These are phyloP conservation scores for Ganoderma multipileum DNA, from an alignment of 1,284 basidiomycete genomes.

Conservation along the genomic window DNA sequence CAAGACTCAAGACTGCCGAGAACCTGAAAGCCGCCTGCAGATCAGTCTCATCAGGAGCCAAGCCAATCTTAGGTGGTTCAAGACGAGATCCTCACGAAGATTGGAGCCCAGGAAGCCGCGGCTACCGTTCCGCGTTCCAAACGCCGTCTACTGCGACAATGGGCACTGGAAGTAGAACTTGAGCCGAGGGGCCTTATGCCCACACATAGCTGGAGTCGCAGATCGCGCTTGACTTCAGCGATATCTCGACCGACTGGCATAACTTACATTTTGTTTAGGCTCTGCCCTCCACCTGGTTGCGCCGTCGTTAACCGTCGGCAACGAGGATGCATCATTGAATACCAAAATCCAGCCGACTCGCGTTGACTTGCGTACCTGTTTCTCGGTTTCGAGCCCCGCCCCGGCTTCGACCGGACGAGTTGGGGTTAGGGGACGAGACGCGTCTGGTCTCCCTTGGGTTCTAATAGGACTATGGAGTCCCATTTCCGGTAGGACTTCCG, in stretches of 20 bases:
- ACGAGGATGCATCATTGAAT: not conserved
- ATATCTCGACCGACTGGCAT: too few species aligned
- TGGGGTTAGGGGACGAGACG: not conserved
- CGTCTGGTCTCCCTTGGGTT: not conserved
- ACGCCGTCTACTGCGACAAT: not conserved
- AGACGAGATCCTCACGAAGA: conserved; percentile 12
- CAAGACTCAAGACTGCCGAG: conserved; percentile 37
- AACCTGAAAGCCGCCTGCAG: conserved; percentile 36
- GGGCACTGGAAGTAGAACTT: too few species aligned
- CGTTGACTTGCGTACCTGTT: too few species aligned
- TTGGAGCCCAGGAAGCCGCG: conserved; percentile 19
- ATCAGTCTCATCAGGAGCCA: not conserved
- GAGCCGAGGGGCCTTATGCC: too few species aligned
- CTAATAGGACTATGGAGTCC: not conserved
- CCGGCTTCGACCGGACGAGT: not conserved
- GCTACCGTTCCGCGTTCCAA: conserved; percentile 20
- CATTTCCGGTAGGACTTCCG: not conserved
- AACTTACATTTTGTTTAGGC: too few species aligned
- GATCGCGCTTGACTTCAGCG: too few species aligned
- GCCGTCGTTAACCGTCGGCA: too few species aligned
- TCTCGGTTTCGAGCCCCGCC: not conserved
- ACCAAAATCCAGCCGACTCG: not conserved
- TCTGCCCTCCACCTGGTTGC: too few species aligned
- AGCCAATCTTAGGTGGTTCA: not conserved
- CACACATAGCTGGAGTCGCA: too few species aligned